Base-by-base conservation (phyloP, 805 yeast genomes). In the Suhomyces sp. region DNA sequence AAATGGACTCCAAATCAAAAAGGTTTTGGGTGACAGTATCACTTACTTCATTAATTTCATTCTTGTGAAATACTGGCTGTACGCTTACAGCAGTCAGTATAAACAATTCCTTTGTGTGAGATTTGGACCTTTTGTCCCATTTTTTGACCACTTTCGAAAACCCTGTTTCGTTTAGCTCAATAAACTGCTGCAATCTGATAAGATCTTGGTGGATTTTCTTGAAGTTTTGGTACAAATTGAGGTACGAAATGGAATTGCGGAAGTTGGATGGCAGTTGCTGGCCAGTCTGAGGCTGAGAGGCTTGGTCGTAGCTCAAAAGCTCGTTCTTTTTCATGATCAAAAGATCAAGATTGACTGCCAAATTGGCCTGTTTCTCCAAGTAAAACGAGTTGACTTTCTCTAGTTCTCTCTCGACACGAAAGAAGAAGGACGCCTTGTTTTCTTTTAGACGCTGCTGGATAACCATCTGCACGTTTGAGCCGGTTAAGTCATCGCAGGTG, bases 81-180 rank as follows among this genome's bases (percentile, higher is more conserved):
- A 94, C 97, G 56, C 90, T 90, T 12, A 94, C 96, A 0, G 97
- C 97, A 0, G 97, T 87, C 29, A 90, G 85, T 47, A 94, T 78
- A 66, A 92, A 94, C 49, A 94, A 77, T 66, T 94, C 99, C 65
- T 92, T 91, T 6, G 97, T 91, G 60, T 90, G 96, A 2, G 97
- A 89, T 64, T 93, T 91, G 22, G 97, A 90, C 56, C 97, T 78
- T 70, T 94, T 94, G 71, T 94, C 99, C 99, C 99, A 94, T 73
- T 94, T 94, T 69, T 94, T 94, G 63, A 94, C 81, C 27, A 90
- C 97, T 71, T 94, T 94, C 22, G 96, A 86, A 70, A 94, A 94
- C 12, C 99, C 99, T 0, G 96, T 90, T 63, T 92, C 97, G 67
- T 94, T 94, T 54, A 94, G 78, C 69, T 92, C 97, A 40, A 94